Evolutionary conservation across 1,284 basidiomycete species (phyloP), one percentile per base, ranked within the genome.

Genomic region (Macrocystidia cucumis): DNA sequence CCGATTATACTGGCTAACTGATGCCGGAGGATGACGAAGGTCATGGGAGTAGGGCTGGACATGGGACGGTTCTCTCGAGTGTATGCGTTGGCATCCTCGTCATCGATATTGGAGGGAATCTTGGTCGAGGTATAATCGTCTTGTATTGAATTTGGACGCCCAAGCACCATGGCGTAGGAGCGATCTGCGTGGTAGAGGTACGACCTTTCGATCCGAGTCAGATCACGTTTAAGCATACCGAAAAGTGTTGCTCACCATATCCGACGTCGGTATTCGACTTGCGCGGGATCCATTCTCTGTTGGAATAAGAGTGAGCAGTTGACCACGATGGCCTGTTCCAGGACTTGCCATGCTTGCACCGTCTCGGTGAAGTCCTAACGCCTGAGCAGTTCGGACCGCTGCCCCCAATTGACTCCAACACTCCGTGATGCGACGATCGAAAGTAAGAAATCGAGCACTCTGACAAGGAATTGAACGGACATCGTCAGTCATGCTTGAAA

Each of bases 381-480:
- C 92, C 54, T 96, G 92, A 8, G 92, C 93, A 9, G 91, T 96
- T 35, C 92, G 69, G 12, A 97, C 80, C 25, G 91, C 91, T 1
- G 90, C 91, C 31, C 92, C 92, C 8, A 97, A 68, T 50, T 93
- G 88, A 52, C 88, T 91, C 91, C 93, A 97, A 51, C 90, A 92
- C 60, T 96, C 92, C 3, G 88, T 90, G 46, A 90, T 87, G 36
- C 87, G 77, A 26, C 89, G 75, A 51, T 90, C 84, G 50, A 93
- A 82, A 2, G 91, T 91, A 35, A 96, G 67, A 59, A 95, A 96
- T 35, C 93, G 78, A 14, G 91, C 87, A 43, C 86, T 90, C 89
- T 89, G 54, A 1, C 33, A 26, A 23, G n/a, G 27, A 35, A 44
- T 28, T 41, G 40, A 38, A 47, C 28, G 45, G 40, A 40, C 44